Conservation (phyloP, 2,329 filamentous ascomycete species). For the Zymoseptoria ardabiliae region DNA sequence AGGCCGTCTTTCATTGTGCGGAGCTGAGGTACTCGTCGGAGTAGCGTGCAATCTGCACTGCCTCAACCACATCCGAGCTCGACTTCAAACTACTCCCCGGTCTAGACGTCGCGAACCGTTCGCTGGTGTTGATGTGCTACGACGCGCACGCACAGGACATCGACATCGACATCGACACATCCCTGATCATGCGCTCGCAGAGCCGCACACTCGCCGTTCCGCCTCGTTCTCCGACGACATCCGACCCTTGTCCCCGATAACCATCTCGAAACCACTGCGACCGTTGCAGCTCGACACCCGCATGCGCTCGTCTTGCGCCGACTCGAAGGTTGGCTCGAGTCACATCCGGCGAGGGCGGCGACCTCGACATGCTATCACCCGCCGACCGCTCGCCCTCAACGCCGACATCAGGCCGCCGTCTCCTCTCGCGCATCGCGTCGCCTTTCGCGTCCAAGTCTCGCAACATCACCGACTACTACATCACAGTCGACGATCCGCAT, state of each 20-base stretch:
- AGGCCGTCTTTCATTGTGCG: too few relatives aligned
- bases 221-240: not conserved
- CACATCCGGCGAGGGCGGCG: not conserved
- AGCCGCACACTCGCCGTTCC: not conserved
- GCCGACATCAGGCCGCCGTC: conserved; percentile 25
- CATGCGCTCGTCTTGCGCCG: not conserved
- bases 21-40: too few relatives aligned
- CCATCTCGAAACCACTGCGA: not conserved
- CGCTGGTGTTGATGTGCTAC: too few relatives aligned
- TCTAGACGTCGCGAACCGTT: too few relatives aligned
- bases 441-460: conserved; percentile 51
- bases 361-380: not conserved
- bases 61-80: too few relatives aligned
- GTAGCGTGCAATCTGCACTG: too few relatives aligned
- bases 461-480: conserved; percentile 69
- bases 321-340: not conserved
- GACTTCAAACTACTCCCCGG: too few relatives aligned
- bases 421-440: conserved; percentile 48
- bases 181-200: not conserved
- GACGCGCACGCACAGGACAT: not conserved
- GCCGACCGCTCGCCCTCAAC: conserved; percentile 5
- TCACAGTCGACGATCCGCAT: conserved; percentile 69
- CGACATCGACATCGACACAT: not conserved
- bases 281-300: not conserved
- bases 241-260: not conserved